Evolutionary conservation across 2,329 filamentous ascomycete genomes (phyloP), one percentile per base, ranked within the genome.

Genomic region (Penicillium oxalicum): DNA sequence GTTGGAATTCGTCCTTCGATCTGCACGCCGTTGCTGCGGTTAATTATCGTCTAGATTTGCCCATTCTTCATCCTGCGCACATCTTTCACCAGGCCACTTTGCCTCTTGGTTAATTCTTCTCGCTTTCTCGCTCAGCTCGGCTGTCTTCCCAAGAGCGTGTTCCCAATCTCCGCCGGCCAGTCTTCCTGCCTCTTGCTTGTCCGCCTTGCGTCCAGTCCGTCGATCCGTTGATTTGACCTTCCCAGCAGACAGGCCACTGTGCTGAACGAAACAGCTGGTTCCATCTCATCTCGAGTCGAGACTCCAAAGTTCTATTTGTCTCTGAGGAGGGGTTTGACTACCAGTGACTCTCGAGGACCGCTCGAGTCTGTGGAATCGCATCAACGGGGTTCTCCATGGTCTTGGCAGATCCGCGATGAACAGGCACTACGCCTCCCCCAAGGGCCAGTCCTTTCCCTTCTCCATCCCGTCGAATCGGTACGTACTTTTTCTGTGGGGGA

Each of bases 381-480:
- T 37, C 40, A 42, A 32, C 51, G 35, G 34, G 38, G 26, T 44
- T 40, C 58, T 59, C 59, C 38, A 70, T 68, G 68, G 61, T 61
- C 55, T 44, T 57, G 53, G 54, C 43, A 29, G 51, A 45, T 63
- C 67, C 82, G 75, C 87, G 86, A 90, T 93, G 83, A 87, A 91
- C 68, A 83, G 89, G 76, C 88, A 95, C 78, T 80, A 86, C 70
- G 84, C 84, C 69, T 91, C 87, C 71, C 82, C 85, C 55, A 95
- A 93, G 75, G 91, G 89, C 68, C 73, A 78, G 59, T 70, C 76
- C 66, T 91, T 91, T 69, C 86, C 87, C 40, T 91, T 95, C 67
- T 88, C 89, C 58, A 91, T 94, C 64, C 89, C 88, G 60, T 88
- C 89, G 59, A 89, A 95, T 70, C 87, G 88, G 87, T 95, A 81